These are phyloP conservation scores for Hippophae tibetana DNA, from an alignment of 306 rosid species.

Conservation along the genomic window DNA sequence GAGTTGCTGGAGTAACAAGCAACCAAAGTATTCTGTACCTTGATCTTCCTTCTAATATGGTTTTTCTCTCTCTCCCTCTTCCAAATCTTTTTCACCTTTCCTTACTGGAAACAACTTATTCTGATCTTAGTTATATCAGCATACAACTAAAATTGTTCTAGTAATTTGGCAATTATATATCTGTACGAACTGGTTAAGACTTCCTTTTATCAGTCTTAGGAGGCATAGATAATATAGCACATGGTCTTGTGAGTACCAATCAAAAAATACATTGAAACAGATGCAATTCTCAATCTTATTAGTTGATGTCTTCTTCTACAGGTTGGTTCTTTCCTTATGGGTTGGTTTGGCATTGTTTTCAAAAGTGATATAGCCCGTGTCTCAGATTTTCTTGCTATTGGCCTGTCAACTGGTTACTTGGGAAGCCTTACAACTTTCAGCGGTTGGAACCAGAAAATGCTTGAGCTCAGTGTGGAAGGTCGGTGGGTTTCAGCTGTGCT, in stretches of 20 bases:
- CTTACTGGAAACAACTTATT: background rate
- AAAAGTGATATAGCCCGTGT: constrained; percentile 51
- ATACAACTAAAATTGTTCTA: no score
- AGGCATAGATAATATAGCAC: no score
- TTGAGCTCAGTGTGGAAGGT: constrained; percentile 59
- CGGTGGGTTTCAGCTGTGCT: constrained; percentile 54
- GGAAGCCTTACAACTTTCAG: constrained; percentile 96
- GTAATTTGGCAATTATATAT: background rate
- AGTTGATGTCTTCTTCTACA: constrained; percentile 15
- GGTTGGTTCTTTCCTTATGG: constrained; percentile 92
- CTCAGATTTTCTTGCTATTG: constrained; percentile 69
- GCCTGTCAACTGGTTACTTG: constrained; percentile 70
- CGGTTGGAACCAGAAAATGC: constrained; percentile 92
- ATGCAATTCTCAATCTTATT: constrained; percentile 5
- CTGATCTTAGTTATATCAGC: no score
- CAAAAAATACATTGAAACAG: background rate
- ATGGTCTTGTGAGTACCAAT: no score
- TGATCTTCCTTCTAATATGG: constrained; percentile 95
- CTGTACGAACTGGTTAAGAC: background rate
- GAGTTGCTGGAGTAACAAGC: constrained; percentile 43
- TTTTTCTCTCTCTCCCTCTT: constrained; percentile 26
- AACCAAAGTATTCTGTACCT: constrained; percentile 45
- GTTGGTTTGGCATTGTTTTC: constrained; percentile 88
- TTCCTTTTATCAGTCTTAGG: no score
- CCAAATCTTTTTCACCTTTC: background rate